Conservation (phyloP, 179 eudicot species). For the Spinacia oleracea region DNA sequence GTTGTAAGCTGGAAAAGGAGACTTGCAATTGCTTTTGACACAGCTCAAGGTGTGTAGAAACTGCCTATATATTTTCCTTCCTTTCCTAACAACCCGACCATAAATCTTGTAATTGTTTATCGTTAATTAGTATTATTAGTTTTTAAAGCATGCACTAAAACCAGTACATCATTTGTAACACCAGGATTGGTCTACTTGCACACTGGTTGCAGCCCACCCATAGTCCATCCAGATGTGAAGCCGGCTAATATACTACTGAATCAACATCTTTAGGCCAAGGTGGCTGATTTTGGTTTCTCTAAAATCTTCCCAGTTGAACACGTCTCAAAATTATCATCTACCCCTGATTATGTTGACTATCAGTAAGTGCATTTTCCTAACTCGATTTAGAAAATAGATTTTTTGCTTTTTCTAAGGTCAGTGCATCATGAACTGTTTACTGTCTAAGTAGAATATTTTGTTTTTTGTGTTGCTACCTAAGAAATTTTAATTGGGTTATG, state of each 20-base stretch:
- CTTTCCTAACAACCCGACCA: too few species aligned
- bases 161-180: background rate
- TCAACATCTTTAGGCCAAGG: conserved; percentile 42
- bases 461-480: too few species aligned
- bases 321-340: conserved; percentile 29
- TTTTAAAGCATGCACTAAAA: too few species aligned
- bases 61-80: too few species aligned
- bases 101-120: too few species aligned
- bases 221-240: conserved; percentile 69
- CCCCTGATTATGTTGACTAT: conserved; percentile 52
- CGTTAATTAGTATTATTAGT: too few species aligned
- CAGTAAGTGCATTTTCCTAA: conserved; percentile 34
- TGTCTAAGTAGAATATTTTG: too few species aligned
- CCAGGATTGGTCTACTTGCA: conserved; percentile 60
- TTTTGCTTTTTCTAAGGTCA: too few species aligned
- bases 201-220: conserved; percentile 53
- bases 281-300: conserved; percentile 61
- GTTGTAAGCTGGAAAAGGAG: conserved; percentile 33
- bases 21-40: conserved; percentile 34
- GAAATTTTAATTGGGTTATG: too few species aligned
- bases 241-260: conserved; percentile 48
- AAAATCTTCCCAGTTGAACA: conserved; percentile 36
- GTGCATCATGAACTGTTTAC: too few species aligned
- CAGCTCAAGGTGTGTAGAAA: conserved; percentile 44
- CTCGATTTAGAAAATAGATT: too few species aligned